Conservation (phyloP, 805 yeast species). For the Saccharomyces cerevisiae region DNA sequence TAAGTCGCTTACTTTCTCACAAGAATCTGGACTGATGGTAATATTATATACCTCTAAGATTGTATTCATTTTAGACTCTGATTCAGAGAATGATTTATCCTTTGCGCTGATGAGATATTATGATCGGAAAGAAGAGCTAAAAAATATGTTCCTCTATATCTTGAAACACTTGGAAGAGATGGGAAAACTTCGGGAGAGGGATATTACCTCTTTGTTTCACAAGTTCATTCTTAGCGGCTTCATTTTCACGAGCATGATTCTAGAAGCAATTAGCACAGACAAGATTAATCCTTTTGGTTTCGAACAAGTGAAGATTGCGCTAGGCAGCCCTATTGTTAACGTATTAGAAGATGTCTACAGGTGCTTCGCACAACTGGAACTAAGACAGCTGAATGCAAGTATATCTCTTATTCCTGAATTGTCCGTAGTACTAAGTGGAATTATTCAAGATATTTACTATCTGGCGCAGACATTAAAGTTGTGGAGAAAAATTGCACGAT, state of each 20-base stretch:
- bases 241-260: constrained; percentile 19
- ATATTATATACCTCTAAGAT: constrained; percentile 15
- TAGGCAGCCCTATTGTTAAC: constrained; percentile 8
- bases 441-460: constrained; percentile 11
- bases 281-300: constrained; percentile 25
- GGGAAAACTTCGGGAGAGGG: constrained; percentile 8
- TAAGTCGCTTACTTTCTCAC: constrained; percentile 16
- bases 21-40: constrained; percentile 18
- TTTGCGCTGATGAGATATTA: constrained; percentile 4
- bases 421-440: constrained; percentile 4
- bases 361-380: constrained; percentile 9
- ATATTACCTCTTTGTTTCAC: constrained; percentile 10
- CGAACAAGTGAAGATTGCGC: constrained; percentile 21
- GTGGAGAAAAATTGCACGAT: constrained; percentile 23
- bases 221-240: constrained; percentile 19
- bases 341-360: constrained; percentile 11
- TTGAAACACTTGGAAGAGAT: constrained; percentile 17
- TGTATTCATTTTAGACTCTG: constrained; percentile 2
- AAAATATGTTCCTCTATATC: constrained; percentile 14
- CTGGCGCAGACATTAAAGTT: constrained; percentile 17
- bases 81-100: neutral
- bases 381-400: constrained; percentile 7
- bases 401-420: constrained; percentile 9
- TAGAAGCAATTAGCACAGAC: constrained; percentile 6
- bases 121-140: constrained; percentile 6